Base-by-base conservation (phyloP, 345 rosid genomes). In the Boechera stricta region DNA sequence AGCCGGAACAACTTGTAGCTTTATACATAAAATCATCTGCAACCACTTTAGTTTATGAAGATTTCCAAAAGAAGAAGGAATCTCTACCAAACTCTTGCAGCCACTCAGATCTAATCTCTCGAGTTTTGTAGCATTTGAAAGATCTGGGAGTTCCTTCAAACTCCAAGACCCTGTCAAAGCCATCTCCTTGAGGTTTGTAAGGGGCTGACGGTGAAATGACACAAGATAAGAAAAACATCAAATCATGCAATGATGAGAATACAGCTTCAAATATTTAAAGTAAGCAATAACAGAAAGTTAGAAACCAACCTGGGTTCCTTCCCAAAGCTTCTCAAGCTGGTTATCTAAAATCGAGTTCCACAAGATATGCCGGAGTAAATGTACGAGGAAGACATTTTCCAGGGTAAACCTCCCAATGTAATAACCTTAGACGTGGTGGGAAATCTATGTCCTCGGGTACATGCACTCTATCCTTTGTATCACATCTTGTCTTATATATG, bases 361-460 rank as follows among this genome's bases (percentile, higher is more conserved):
- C 79, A 3, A 72, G 74, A 13, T 73, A 13, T 12, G 76, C 64
- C 0, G 67, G 72, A 1, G 2, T 2, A 51, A 76, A 41, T 1
- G 35, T 21, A 51, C 2, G 24, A 38, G 83, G 77, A 45, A 81
- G 45, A 31, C 47, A 36, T 26, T 45, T 64, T 6, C 32, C 15
- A 0, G 86, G 81, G 16, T 44, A 84, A 28, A 9, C 29, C 1
- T n/a, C 36, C 84, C 79, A 79, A 0, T 56, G 18, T 24, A 84
- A 39, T 60, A 53, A 44, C 44, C 80, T 56, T n/a, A 81, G 42
- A 31, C 56, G 47, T 28, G 18, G 41, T 5, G 83, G 70, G 7
- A 42, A 77, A 1, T 53, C 6, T 38, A 79, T 69, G 15, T 41
- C 71, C 4, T 32, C 66, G 0, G 53, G 44, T 26, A 67, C 12